Evolutionary conservation across 352 stramenopile genomes (phyloP).

Genomic region (Thraustotheca clavata): DNA sequence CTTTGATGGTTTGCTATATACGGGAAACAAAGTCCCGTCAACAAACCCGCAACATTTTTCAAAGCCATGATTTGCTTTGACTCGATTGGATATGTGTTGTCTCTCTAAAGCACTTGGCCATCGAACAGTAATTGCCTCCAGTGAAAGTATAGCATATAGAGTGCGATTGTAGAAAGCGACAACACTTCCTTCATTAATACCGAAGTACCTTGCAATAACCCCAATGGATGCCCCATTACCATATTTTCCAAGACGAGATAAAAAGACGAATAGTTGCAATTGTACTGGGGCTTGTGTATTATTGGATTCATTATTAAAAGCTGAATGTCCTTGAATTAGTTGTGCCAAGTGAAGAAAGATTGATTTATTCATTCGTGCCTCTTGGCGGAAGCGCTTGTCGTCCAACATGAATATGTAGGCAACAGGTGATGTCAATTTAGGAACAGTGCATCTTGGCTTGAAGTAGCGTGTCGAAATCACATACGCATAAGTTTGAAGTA

Average conservation of each 20-base stretch:
- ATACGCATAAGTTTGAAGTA: too few species aligned
- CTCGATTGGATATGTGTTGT: not conserved
- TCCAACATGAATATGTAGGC: not conserved
- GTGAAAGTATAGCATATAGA: not conserved
- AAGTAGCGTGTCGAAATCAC: too few species aligned
- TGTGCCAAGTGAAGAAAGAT: not conserved
- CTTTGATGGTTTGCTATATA: slow-evolving; percentile 3
- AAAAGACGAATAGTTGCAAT: not conserved
- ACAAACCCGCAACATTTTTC: not conserved
- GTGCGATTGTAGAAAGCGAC: not conserved
- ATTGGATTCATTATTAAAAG: not conserved
- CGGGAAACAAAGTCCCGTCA: slow-evolving; percentile 6
- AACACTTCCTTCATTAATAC: not conserved
- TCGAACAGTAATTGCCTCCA: not conserved
- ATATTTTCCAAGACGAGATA: not conserved
- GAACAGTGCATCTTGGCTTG: slow-evolving; percentile 10
- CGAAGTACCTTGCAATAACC: slow-evolving; percentile 1
- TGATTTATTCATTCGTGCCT: not conserved
- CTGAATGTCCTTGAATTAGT: not conserved
- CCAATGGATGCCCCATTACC: not conserved
- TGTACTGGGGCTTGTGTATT: not conserved
- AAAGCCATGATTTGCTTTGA: not conserved
- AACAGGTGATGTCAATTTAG: not conserved
- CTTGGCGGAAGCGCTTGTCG: slow-evolving; percentile 7
- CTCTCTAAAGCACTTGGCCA: not conserved